These are phyloP conservation scores for Metschnikowia similis DNA, from an alignment of 805 yeast species.

Conservation along the genomic window DNA sequence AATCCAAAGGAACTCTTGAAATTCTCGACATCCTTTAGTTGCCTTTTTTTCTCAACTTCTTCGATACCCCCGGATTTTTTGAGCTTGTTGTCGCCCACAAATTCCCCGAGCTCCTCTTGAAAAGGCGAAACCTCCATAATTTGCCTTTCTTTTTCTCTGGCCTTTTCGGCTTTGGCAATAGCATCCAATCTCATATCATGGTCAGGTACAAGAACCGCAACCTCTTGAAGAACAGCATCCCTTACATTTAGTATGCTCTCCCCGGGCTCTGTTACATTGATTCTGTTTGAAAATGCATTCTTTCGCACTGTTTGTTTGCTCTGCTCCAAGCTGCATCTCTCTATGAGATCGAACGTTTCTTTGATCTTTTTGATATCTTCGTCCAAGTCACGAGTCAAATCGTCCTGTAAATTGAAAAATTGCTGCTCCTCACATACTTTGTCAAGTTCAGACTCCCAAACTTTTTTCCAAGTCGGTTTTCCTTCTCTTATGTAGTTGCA, in stretches of 20 bases:
- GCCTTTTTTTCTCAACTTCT: conserved; percentile 70
- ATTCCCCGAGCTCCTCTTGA: conserved; percentile 79
- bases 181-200: conserved; percentile 87
- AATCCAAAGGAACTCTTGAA: conserved; percentile 47
- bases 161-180: conserved; percentile 76
- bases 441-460: conserved; percentile 89
- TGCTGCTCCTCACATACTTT: conserved; percentile 93
- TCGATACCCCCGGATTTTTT: conserved; percentile 87
- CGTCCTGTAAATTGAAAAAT: conserved; percentile 85
- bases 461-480: conserved; percentile 79
- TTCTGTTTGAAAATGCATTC: conserved; percentile 35
- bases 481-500: conserved; percentile 62
- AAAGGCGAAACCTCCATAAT: conserved; percentile 58
- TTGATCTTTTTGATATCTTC: conserved; percentile 78
- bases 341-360: conserved; percentile 79
- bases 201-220: conserved; percentile 72
- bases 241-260: conserved; percentile 54
- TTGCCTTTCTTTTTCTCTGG: conserved; percentile 68
- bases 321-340: conserved; percentile 76
- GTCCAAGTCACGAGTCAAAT: conserved; percentile 67
- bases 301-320: conserved; percentile 51
- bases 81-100: conserved; percentile 72
- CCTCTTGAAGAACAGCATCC: conserved; percentile 79
- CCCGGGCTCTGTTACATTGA: conserved; percentile 60
- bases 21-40: conserved; percentile 66